A percentile compares a stretch with the other conserved stretches of the same genome.
Evolutionary conservation across 2,329 filamentous ascomycete genomes (phyloP).

Genomic region (Colletotrichum shisoi): DNA sequence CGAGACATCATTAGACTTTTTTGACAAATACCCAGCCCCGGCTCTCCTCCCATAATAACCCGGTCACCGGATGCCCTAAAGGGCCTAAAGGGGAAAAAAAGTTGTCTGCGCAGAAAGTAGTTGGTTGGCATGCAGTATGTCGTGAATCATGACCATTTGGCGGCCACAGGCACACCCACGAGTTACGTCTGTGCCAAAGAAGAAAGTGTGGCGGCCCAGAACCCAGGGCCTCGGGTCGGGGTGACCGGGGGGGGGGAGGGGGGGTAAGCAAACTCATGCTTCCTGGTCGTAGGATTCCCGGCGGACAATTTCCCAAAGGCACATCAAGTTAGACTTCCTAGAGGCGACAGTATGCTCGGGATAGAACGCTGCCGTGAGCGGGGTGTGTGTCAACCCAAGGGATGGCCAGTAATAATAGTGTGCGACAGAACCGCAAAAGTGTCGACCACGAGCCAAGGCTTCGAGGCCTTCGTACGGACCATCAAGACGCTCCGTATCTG

Average conservation of each 20-base stretch:
- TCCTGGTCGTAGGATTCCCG: slow-evolving; percentile 19
- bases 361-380: neutral
- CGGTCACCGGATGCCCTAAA: neutral
- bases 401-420: slow-evolving; percentile 20
- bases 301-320: slow-evolving; percentile 4
- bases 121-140: neutral
- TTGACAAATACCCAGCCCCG: slow-evolving; percentile 39
- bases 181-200: slow-evolving; percentile 30
- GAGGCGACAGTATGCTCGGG: slow-evolving; percentile 15
- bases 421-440: slow-evolving; percentile 19
- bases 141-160: slow-evolving; percentile 35
- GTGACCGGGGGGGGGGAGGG: slow-evolving; percentile 18
- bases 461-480: slow-evolving; percentile 7
- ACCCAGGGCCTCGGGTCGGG: slow-evolving; percentile 38
- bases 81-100: neutral
- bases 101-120: slow-evolving; percentile 1
- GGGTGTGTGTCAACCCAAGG: slow-evolving; percentile 27
- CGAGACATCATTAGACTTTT: slow-evolving; percentile 39
- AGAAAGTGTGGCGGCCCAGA: slow-evolving; percentile 39
- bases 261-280: neutral
- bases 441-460: slow-evolving; percentile 16
- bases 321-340: neutral
- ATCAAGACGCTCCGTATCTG: slow-evolving; percentile 11
- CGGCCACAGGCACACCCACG: slow-evolving; percentile 16
- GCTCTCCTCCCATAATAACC: slow-evolving; percentile 9